Evolutionary conservation across 1,284 basidiomycete species (phyloP).

Genomic region (Cutaneotrichosporon cutaneum): DNA sequence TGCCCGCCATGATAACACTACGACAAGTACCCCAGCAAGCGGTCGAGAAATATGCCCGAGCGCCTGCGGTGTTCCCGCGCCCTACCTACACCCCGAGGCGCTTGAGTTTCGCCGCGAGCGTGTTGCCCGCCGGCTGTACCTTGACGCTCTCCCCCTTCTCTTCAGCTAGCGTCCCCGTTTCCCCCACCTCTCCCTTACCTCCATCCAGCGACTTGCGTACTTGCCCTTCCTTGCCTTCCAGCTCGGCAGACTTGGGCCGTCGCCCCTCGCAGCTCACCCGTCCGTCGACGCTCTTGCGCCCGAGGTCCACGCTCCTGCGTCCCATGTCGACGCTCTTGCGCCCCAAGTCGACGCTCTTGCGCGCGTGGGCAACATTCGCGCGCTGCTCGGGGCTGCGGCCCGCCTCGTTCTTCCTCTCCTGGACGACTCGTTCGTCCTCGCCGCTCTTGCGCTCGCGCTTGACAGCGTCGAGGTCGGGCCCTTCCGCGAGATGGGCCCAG

Average conservation of each 20-base stretch:
- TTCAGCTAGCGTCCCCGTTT: background rate
- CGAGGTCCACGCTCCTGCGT: background rate
- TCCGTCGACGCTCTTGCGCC: background rate
- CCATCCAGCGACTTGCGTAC: background rate
- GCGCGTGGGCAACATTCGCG: background rate
- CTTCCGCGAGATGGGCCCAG: constrained; percentile 42
- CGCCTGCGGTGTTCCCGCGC: background rate
- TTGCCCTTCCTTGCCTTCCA: background rate
- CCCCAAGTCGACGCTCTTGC: background rate
- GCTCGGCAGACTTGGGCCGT: background rate
- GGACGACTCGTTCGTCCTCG: background rate
- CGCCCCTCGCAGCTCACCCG: background rate
- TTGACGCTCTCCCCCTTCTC: background rate
- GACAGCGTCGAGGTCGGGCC: background rate
- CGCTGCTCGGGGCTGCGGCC: background rate
- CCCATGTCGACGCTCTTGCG: background rate
- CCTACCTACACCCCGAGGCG: background rate
- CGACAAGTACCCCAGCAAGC: too few relatives aligned
- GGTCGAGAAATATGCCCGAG: too few relatives aligned
- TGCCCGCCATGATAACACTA: too few relatives aligned
- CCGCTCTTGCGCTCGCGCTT: background rate
- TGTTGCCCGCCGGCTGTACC: background rate
- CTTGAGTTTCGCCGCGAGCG: background rate
- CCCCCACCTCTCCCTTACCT: background rate
- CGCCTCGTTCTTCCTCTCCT: background rate